Evolutionary conservation across 345 rosid genomes (phyloP), one percentile per base, ranked within the genome.

Genomic region (Ceriops tagal): DNA sequence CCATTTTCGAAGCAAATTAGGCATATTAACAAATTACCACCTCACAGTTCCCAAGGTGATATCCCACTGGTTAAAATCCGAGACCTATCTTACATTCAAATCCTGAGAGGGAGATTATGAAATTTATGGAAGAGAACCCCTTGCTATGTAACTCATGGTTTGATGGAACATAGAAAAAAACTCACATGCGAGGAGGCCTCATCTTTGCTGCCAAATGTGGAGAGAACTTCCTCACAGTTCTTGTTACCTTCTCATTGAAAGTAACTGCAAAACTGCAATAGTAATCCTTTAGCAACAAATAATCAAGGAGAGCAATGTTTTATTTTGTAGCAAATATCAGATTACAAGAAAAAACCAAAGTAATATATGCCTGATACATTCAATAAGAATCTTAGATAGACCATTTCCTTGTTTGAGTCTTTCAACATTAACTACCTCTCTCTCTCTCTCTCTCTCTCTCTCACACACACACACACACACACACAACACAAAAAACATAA

Each of bases 131-230:
- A 13, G 16, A 43, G 19, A 15, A 43, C 5, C 19, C 49, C 49
- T 43, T 13, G 49, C 49, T 0, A 43, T 43, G 49, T 13, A 11
- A 43, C 18, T 43, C 49, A 43, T 15, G 1, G 18, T 43, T 3
- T 43, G 18, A 43, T 43, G 18, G 49, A 43, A 43, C 49, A 9
- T 1, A 34, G 8, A 34, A 43, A 43, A 11, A 43, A 13, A 75
- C 85, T 77, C 76, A 96, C 98, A 92, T 89, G 65, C 86, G 91
- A 10, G 96, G 90, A 75, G 98, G 99, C 75, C 97, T 87, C 98
- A 92, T 82, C 79, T 92, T 96, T n/a, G 96, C 98, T 58, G 99
- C 99, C 81, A 89, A 79, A 62, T 86, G 98, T 58, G 99, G 99
- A 75, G 99, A 96, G 77, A 92, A 86, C 71, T 81, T 87, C 77